Conservation (phyloP, 2,329 filamentous ascomycete genomes). For the Cryphonectria naterciae region DNA sequence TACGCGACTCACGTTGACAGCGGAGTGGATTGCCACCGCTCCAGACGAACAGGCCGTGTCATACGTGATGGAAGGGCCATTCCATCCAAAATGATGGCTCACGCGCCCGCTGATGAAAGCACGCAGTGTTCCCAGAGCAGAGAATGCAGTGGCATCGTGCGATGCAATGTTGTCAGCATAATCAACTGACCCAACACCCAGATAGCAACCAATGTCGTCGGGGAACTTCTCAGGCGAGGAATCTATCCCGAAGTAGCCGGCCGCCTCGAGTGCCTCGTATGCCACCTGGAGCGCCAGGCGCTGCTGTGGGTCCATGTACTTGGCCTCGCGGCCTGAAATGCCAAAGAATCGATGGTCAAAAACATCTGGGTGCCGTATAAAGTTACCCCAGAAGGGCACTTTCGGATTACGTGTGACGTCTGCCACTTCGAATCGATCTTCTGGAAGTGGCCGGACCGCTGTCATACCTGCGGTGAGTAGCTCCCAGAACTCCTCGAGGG, state of each 20-base stretch:
- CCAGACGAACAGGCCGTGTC: slow-evolving; percentile 47
- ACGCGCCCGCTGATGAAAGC: slow-evolving; percentile 41
- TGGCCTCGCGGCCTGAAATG: slow-evolving; percentile 33
- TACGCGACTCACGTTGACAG: slow-evolving; percentile 26
- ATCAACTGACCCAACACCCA: slow-evolving; percentile 23
- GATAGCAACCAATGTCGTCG: slow-evolving; percentile 38
- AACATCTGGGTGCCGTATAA: slow-evolving; percentile 11
- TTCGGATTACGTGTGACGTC: slow-evolving; percentile 5
- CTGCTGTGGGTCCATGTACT: slow-evolving; percentile 38
- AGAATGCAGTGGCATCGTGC: slow-evolving; percentile 18
- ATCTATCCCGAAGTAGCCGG: slow-evolving; percentile 15
- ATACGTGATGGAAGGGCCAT: slow-evolving; percentile 44
- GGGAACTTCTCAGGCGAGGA: background rate
- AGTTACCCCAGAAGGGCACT: slow-evolving; percentile 19
- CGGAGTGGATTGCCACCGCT: slow-evolving; percentile 40
- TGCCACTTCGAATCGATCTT: slow-evolving; percentile 8
- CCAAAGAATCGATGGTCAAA: slow-evolving; percentile 36
- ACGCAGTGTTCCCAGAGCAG: slow-evolving; percentile 24
- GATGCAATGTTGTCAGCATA: slow-evolving; percentile 22
- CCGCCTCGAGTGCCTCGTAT: slow-evolving; percentile 36
- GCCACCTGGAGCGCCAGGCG: slow-evolving; percentile 37
- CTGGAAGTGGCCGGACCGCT: background rate
- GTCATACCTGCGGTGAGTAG: slow-evolving; percentile 35
- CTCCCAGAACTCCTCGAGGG: slow-evolving; percentile 40
- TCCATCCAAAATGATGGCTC: slow-evolving; percentile 48